Conservation (phyloP, 116 monocot species). For the Iris pallida region DNA sequence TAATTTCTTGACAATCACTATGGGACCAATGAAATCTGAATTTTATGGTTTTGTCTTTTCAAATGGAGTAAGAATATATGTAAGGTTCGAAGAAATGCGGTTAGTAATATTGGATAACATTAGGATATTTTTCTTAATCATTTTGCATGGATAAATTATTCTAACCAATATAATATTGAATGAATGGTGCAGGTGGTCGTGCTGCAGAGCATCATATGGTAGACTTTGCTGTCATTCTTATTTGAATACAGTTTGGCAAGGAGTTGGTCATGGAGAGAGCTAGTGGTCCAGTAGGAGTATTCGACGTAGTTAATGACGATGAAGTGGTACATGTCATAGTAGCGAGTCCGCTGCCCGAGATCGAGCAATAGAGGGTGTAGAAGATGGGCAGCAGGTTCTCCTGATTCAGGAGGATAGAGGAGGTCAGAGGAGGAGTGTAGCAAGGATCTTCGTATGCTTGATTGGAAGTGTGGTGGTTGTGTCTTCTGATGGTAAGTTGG, state of each 20-base stretch:
- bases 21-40: no score
- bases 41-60: no score
- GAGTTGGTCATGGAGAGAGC: background rate
- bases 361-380: conserved; percentile 11
- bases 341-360: background rate
- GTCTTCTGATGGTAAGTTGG: conserved; percentile 3
- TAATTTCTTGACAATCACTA: no score
- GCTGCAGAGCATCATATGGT: no score
- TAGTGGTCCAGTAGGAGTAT: background rate
- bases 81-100: no score
- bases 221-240: no score
- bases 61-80: no score
- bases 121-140: no score
- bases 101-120: no score
- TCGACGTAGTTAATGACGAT: background rate
- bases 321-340: conserved; percentile 10
- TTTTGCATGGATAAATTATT: no score
- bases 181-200: no score
- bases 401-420: conserved; percentile 1
- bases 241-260: conserved; percentile 9
- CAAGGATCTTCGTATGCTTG: conserved; percentile 7
- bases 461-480: conserved; percentile 4
- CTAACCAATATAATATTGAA: no score
- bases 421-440: background rate
- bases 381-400: background rate